phyloP scores from a whole-genome alignment of 2,329 filamentous ascomycete species.

The Fonsecaea monophora region DNA sequence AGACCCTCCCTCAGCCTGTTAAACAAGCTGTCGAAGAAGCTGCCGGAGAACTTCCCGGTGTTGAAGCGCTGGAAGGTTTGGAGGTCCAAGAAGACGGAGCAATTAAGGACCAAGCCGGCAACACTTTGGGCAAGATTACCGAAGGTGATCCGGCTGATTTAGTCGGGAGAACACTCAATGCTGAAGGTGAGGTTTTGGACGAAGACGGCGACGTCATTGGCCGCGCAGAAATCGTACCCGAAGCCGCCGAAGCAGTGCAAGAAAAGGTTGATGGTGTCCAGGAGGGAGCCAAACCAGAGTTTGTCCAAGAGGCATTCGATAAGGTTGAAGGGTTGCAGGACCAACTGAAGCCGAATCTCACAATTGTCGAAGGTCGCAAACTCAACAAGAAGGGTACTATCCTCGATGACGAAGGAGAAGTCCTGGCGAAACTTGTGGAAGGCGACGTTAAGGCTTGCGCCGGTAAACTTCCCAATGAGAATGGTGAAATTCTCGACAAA shows the following conservation, averaged over 20 bases:
- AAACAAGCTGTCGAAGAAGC: constrained; percentile 57
- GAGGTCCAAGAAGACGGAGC: constrained; percentile 61
- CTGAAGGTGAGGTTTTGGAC: constrained; percentile 49
- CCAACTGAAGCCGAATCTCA: constrained; percentile 45
- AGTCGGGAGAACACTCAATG: constrained; percentile 48
- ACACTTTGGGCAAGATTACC: constrained; percentile 49
- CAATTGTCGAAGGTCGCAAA: constrained; percentile 48
- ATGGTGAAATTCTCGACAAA: constrained; percentile 48
- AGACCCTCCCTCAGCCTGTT: constrained; percentile 48
- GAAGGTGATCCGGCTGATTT: constrained; percentile 52
- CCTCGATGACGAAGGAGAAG: constrained; percentile 47
- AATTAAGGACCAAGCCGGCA: constrained; percentile 55
- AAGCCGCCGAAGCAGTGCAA: constrained; percentile 36
- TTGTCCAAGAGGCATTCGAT: constrained; percentile 54
- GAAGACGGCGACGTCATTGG: constrained; percentile 48
- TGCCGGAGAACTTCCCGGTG: constrained; percentile 52
- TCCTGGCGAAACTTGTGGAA: constrained; percentile 51
- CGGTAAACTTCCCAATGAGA: constrained; percentile 45
- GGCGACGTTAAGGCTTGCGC: constrained; percentile 45
- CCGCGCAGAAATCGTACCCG: constrained; percentile 46
- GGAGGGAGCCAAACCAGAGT: constrained; percentile 38
- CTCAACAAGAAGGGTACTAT: constrained; percentile 46
- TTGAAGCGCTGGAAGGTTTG: constrained; percentile 48
- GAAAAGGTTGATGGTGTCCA: constrained; percentile 6
- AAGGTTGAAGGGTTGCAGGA: constrained; percentile 48